A percentile compares a stretch with the other conserved stretches of the same genome.
phyloP scores from a whole-genome alignment of 2,329 filamentous ascomycete genomes.

The Penicillium sp. region DNA sequence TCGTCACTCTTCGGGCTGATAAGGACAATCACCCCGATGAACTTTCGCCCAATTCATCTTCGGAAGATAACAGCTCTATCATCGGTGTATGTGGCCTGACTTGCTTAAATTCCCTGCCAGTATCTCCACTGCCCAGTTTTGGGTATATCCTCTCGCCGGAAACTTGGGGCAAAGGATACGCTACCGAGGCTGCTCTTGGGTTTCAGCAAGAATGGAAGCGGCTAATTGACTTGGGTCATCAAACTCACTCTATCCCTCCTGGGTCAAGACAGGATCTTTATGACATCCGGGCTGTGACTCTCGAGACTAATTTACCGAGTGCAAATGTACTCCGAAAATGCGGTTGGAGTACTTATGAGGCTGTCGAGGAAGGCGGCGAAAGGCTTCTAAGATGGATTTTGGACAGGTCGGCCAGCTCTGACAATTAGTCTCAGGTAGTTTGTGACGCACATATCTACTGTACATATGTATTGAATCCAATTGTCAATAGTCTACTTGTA shows the following conservation, averaged over 20 bases:
- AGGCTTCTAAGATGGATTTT: neutral
- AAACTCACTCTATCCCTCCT: neutral
- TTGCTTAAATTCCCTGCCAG: neutral
- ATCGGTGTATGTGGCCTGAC: conserved; percentile 3
- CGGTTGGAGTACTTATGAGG: neutral
- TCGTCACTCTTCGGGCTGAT: neutral
- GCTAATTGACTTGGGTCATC: neutral
- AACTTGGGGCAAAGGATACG: conserved; percentile 3
- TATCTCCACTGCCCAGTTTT: neutral
- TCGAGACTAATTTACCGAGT: neutral
- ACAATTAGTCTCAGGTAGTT: neutral
- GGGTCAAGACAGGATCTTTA: neutral
- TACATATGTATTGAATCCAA: too few relatives aligned
- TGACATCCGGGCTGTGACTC: neutral
- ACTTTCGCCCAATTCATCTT: neutral
- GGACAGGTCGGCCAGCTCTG: neutral
- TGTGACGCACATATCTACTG: too few relatives aligned
- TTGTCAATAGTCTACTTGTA: too few relatives aligned
- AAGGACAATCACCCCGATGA: neutral
- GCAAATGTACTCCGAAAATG: neutral
- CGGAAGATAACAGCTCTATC: neutral
- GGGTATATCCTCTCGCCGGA: conserved; percentile 2
- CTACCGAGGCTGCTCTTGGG: neutral
- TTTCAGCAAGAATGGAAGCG: neutral
- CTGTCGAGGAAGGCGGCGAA: neutral